Evolutionary conservation across 345 rosid species (phyloP).

Genomic region (Syzygium jambos): DNA sequence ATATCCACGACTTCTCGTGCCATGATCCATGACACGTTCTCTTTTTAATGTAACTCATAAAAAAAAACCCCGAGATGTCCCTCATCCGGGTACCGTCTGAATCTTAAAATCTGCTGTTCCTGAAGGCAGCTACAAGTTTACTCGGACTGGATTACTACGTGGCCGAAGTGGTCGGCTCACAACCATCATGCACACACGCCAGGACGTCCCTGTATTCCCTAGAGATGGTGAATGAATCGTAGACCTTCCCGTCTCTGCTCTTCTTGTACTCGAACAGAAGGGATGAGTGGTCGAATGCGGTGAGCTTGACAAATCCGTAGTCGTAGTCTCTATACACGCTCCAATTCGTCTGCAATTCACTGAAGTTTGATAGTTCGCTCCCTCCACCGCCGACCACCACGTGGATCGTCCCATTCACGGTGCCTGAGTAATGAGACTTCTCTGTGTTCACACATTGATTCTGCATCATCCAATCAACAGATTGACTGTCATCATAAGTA

Average conservation of each 20-base stretch:
- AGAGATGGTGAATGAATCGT: constrained; percentile 33
- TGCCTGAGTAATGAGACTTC: constrained; percentile 52
- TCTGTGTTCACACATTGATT: constrained; percentile 53
- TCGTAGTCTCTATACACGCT: constrained; percentile 66
- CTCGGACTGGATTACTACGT: background rate
- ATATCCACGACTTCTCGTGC: too few species aligned
- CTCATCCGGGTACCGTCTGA: background rate
- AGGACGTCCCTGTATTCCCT: constrained; percentile 37
- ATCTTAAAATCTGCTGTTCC: background rate
- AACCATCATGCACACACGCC: constrained; percentile 18
- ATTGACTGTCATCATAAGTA: background rate
- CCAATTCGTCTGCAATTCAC: constrained; percentile 39
- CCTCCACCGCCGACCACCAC: constrained; percentile 83
- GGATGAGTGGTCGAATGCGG: constrained; percentile 60
- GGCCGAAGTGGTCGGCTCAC: constrained; percentile 18
- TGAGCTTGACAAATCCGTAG: constrained; percentile 72
- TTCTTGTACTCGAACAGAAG: constrained; percentile 75
- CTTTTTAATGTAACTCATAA: background rate
- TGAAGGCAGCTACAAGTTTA: background rate
- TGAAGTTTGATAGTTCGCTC: constrained; percentile 45
- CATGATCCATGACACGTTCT: background rate
- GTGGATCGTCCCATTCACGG: constrained; percentile 64
- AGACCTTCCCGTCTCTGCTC: constrained; percentile 46
- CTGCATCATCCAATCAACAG: constrained; percentile 22
- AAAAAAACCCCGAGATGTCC: background rate